Conservation (phyloP, 2,329 filamentous ascomycete species). For the Cryoendolithus antarcticus region DNA sequence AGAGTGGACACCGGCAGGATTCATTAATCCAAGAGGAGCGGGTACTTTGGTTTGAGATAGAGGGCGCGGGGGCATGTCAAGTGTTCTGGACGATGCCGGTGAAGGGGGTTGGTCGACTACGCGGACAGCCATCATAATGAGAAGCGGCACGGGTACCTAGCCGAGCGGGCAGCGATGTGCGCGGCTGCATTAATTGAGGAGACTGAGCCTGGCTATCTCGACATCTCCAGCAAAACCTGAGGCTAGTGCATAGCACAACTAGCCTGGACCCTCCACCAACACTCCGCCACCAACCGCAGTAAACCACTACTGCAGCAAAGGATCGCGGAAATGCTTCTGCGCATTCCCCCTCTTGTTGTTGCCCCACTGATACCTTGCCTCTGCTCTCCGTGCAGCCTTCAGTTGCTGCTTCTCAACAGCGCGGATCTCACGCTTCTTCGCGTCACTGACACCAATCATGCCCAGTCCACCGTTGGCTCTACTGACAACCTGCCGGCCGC, state of each 20-base stretch:
- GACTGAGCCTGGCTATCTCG: too few relatives aligned
- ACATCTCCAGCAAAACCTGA: too few relatives aligned
- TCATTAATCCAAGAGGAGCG: too few relatives aligned
- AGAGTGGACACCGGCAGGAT: too few relatives aligned
- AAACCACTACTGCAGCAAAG: conserved; percentile 21
- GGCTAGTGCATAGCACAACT: not conserved
- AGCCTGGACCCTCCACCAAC: not conserved
- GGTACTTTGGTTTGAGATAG: too few relatives aligned
- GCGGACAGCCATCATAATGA: too few relatives aligned
- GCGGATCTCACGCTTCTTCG: conserved; percentile 57
- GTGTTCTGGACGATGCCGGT: too few relatives aligned
- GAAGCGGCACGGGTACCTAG: too few relatives aligned
- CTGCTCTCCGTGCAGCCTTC: conserved; percentile 45
- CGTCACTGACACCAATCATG: conserved; percentile 65
- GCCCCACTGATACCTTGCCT: conserved; percentile 49
- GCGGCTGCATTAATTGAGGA: too few relatives aligned
- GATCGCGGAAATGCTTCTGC: conserved; percentile 63
- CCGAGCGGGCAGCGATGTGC: too few relatives aligned
- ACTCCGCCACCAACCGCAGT: not conserved
- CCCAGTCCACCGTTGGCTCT: conserved; percentile 63
- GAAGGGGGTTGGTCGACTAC: too few relatives aligned
- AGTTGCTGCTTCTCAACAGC: conserved; percentile 57
- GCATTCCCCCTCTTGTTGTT: conserved; percentile 64
- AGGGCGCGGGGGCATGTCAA: too few relatives aligned
- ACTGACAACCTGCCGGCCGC: conserved; percentile 37